Evolutionary conservation across 805 yeast genomes (phyloP), one percentile per base, ranked within the genome.

Genomic region (Starmerella cellae): DNA sequence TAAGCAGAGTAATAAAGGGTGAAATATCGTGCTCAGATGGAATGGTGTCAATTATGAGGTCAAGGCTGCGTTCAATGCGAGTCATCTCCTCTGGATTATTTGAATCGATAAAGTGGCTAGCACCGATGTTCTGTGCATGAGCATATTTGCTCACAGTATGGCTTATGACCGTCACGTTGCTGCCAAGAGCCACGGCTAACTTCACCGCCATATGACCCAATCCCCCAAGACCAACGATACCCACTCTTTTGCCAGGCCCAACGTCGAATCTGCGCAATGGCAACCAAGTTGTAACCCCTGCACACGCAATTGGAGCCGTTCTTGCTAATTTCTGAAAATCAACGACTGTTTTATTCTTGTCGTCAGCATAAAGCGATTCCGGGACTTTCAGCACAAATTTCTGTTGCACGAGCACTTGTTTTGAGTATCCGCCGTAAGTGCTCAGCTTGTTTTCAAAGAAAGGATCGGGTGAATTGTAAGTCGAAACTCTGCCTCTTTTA

Each of bases 241-340:
- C 82, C 39, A 77, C 77, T 39, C 62, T 67, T 48, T 63, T 64
- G 38, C 74, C 74, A 35, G 67, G 65, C 45, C 69, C 71, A 52
- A 62, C 65, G 35, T 67, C 68, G 42, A 64, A 64, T 58, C 65
- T 61, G 38, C 55, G 64, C 52, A 79, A 61, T 42, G 88, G 87
- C 14, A 82, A 71, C 63, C 65, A 79, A 13, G 74, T 77, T 13
- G 88, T 79, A 56, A 77, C 63, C 45, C 88, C 88, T 46, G 83
- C 88, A 66, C 88, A 79, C 63, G 78, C 62, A 63, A 80, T 64
- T 40, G 87, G 85, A 3, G 84, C 84, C 23, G 74, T 83, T 26
- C 67, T 62, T 31, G 66, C 21, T n/a, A n/a, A n/a, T n/a, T n/a
- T n/a, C n/a, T n/a, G n/a, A n/a, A n/a, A n/a, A n/a, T n/a, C n/a